These are phyloP conservation scores for Phtheirospermum japonicum DNA, from an alignment of 257 asterid genomes.

Conservation along the genomic window DNA sequence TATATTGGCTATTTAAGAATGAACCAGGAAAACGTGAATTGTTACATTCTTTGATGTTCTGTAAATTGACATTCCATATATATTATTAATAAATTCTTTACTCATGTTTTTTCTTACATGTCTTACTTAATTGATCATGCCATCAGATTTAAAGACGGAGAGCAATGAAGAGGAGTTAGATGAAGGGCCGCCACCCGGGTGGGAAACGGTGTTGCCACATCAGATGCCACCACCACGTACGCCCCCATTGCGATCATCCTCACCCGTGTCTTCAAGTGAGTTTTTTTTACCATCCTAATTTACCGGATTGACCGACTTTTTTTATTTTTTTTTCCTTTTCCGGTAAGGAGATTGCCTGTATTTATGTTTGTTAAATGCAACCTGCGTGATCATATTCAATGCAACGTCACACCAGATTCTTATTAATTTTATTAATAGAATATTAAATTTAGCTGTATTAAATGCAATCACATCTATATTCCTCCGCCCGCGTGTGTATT, in stretches of 20 bases:
- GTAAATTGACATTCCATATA: slow-evolving; percentile 16
- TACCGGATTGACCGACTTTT: too few species aligned
- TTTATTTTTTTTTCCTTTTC: too few species aligned
- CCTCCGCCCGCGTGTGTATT: not conserved
- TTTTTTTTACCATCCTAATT: not conserved
- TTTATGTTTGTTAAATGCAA: not conserved
- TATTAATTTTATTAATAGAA: not conserved
- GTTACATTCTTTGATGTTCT: slow-evolving; percentile 14
- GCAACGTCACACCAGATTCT: not conserved
- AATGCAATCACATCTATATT: not conserved
- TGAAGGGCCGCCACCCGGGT: slow-evolving; percentile 75
- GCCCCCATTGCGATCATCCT: slow-evolving; percentile 38
- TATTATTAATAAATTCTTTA: not conserved
- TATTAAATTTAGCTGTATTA: not conserved
- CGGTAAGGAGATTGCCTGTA: too few species aligned
- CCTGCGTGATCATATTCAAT: not conserved
- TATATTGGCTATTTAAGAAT: not conserved
- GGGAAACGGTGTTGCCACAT: slow-evolving; percentile 45
- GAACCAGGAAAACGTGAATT: slow-evolving; percentile 12
- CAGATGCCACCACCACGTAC: slow-evolving; percentile 35
- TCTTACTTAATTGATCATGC: not conserved
- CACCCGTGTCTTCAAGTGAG: slow-evolving; percentile 46
- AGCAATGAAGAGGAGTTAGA: slow-evolving; percentile 42
- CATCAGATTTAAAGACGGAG: slow-evolving; percentile 40
- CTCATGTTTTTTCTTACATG: not conserved